Base-by-base conservation (phyloP, 768 basidiomycete species). In the Fibroporia radiculosa region DNA sequence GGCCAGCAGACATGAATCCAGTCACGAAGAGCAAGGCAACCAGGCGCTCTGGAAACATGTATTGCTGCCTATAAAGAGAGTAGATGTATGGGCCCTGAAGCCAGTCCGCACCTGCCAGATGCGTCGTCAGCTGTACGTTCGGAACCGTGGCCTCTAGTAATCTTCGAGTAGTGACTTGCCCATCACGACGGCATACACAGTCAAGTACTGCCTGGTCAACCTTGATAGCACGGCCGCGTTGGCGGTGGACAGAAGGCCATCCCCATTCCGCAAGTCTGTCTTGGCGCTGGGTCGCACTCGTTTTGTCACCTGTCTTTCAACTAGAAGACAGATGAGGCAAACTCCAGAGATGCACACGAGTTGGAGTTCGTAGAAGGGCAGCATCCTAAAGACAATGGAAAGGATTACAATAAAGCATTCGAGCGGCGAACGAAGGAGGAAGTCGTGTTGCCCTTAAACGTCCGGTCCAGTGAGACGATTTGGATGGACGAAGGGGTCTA, bases 41-140 rank as follows among this genome's bases (percentile, higher is more conserved):
- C 19, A 75, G 59, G 26, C 78, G 63, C 57, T 84, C 82, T 0
- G 80, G 65, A 55, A 80, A 77, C 8, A 55, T 62, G 49, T 84
- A 83, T 54, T 85, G 80, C 33, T 84, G 81, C 36, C 70, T 68
- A 58, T 86, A 88, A 0, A 87, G 63, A 13, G 83, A 82, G 53
- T 85, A 88, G 0, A 87, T 69, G 54, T 87, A 87, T 13, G 85
- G 85, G 0, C 85, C 85, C 60, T 87, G 83, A 12, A 87, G 67
- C 83, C 84, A 85, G 60, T 87, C 83, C 29, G 83, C 80, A 46
- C 77, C 83, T 84, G 53, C 18, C 39, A 11, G 13, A 35, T 35
- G 19, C 23, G 10, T 19, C 39, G 39, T 42, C 26, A 52, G 29
- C 29, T 35, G 6, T 35, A 12, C 16, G 34, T n/a, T 12, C 18